A percentile compares a stretch with the other conserved stretches of the same genome.
These are phyloP conservation scores for Leptodontidium sp. DNA, from an alignment of 2,329 filamentous ascomycete genomes.

Conservation along the genomic window DNA sequence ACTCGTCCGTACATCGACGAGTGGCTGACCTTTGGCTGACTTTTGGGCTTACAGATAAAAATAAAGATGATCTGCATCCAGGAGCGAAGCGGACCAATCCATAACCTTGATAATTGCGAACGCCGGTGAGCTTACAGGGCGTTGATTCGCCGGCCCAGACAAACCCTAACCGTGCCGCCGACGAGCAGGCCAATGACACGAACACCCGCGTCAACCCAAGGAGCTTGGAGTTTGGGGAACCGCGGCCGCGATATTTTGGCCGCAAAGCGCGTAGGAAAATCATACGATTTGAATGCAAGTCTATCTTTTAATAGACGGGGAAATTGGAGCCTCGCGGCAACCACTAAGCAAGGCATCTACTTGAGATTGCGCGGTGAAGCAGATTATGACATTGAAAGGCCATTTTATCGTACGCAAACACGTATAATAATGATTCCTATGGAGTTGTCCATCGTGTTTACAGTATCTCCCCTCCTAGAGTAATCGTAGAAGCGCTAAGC, in stretches of 20 bases:
- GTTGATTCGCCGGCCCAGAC: constrained; percentile 10
- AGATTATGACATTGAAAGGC: no score
- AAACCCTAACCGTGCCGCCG: constrained; percentile 3
- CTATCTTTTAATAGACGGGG: constrained; percentile 6
- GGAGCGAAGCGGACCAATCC: constrained; percentile 14
- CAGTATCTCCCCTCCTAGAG: no score
- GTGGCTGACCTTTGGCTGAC: constrained; percentile 17
- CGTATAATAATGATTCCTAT: no score
- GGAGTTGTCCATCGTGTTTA: no score
- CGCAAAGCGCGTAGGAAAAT: constrained; percentile 9
- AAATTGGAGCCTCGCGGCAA: background rate
- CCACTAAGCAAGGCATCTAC: background rate
- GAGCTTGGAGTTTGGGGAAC: constrained; percentile 14
- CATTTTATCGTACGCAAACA: no score
- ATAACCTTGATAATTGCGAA: background rate
- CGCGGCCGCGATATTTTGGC: constrained; percentile 13
- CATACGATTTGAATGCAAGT: constrained; percentile 12
- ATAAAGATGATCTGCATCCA: constrained; percentile 12
- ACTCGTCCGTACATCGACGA: background rate
- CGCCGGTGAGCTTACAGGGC: constrained; percentile 1
- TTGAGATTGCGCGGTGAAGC: no score
- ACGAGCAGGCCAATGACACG: constrained; percentile 2
- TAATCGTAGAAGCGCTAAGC: no score
- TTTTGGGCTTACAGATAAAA: constrained; percentile 14
- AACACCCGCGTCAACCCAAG: constrained; percentile 1